These are phyloP conservation scores for Cadophora gregata DNA, from an alignment of 2,329 filamentous ascomycete genomes.

Conservation along the genomic window DNA sequence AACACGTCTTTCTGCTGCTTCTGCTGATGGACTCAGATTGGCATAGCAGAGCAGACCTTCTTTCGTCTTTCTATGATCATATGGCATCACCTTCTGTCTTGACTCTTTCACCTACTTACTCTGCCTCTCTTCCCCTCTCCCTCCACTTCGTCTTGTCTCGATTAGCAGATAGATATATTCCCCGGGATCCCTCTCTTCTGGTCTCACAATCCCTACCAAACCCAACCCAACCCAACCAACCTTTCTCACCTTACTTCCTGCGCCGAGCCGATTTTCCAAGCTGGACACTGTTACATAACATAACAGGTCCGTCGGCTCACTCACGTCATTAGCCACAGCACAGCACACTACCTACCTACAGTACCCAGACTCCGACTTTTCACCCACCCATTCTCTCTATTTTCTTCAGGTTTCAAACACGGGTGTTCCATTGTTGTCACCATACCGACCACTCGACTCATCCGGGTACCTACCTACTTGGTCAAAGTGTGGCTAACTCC, in stretches of 20 bases:
- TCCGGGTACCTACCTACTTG: neutral
- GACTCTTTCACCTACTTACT: too few relatives aligned
- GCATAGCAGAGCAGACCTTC: slow-evolving; percentile 2
- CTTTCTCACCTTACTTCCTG: neutral
- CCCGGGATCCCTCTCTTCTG: neutral
- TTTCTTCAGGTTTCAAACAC: neutral
- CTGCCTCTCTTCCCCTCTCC: neutral
- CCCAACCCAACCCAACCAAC: too few relatives aligned
- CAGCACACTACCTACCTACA: slow-evolving; percentile 14
- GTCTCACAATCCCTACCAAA: too few relatives aligned
- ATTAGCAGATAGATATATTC: neutral
- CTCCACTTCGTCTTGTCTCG: neutral
- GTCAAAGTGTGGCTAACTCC: too few relatives aligned
- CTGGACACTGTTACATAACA: slow-evolving; percentile 34
- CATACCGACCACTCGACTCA: neutral
- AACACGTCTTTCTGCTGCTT: neutral
- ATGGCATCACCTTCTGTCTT: slow-evolving; percentile 16
- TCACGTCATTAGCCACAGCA: slow-evolving; percentile 28
- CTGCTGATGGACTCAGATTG: neutral
- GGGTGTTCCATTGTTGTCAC: too few relatives aligned
- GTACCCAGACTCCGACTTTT: slow-evolving; percentile 2
- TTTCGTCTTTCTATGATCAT: slow-evolving; percentile 16
- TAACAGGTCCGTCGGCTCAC: slow-evolving; percentile 26
- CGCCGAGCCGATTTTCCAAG: slow-evolving; percentile 21
- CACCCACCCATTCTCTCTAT: neutral